Conservation (phyloP, 1,284 basidiomycete species). For the Veloboletus limbatus region DNA sequence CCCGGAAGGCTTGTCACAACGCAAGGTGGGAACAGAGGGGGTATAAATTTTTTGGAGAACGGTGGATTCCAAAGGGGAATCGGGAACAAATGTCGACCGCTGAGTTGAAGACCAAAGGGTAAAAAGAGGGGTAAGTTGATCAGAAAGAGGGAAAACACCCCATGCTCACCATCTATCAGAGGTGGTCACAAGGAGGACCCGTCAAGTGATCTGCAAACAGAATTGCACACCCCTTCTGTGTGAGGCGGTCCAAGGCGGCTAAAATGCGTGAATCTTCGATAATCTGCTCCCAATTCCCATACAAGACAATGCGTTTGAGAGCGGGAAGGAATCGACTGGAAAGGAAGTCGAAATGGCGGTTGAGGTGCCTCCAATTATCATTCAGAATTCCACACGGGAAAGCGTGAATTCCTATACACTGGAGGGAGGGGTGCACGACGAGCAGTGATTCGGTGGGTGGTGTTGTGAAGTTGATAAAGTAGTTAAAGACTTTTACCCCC, state of each 20-base stretch:
- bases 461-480: slow-evolving; percentile 52
- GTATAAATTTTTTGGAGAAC: too few species aligned
- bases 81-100: too few species aligned
- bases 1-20: too few species aligned
- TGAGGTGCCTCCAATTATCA: slow-evolving; percentile 44
- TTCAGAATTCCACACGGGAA: slow-evolving; percentile 40
- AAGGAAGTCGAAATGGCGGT: slow-evolving; percentile 46
- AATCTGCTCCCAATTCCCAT: slow-evolving; percentile 49
- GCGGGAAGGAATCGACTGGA: slow-evolving; percentile 37
- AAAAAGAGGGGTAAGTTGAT: too few species aligned
- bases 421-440: slow-evolving; percentile 37
- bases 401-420: slow-evolving; percentile 50
- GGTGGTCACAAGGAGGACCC: slow-evolving; percentile 19
- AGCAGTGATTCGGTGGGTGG: slow-evolving; percentile 26
- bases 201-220: slow-evolving; percentile 12
- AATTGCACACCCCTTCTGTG: slow-evolving; percentile 21
- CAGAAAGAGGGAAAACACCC: neutral
- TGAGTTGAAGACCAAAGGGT: neutral
- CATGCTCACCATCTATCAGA: slow-evolving; percentile 17
- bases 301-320: slow-evolving; percentile 41
- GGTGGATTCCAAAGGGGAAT: too few species aligned
- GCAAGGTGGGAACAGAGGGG: too few species aligned
- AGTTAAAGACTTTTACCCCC: slow-evolving; percentile 51
- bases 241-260: slow-evolving; percentile 14
- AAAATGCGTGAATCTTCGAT: slow-evolving; percentile 36